Conservation (phyloP, 1,284 basidiomycete species). For the Sanguinoderma infundibulare region DNA sequence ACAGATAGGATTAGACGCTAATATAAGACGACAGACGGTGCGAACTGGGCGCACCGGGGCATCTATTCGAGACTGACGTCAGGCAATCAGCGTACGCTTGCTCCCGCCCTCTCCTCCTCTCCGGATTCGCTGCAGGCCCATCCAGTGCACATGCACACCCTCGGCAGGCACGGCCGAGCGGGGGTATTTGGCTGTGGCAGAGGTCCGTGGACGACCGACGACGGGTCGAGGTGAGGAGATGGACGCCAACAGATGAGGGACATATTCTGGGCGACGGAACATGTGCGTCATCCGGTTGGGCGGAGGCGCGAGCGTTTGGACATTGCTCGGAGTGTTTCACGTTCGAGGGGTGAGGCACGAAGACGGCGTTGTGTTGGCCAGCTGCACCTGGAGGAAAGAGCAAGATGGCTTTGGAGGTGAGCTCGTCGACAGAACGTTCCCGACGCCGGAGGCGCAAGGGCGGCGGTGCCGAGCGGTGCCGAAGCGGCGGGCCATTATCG, state of each 20-base stretch:
- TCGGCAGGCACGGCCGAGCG: too few species aligned
- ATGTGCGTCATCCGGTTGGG: not conserved
- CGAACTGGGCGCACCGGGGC: slow-evolving; percentile 12
- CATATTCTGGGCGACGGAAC: not conserved
- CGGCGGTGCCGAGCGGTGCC: too few species aligned
- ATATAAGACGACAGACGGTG: not conserved
- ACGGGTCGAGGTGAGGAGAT: not conserved
- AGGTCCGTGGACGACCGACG: not conserved
- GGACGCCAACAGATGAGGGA: not conserved
- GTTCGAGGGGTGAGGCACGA: not conserved
- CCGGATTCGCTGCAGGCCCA: not conserved
- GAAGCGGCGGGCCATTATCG: too few species aligned
- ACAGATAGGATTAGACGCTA: not conserved
- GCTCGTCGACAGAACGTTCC: too few species aligned
- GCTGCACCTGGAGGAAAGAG: too few species aligned
- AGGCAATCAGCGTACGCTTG: not conserved
- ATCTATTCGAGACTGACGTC: slow-evolving; percentile 4
- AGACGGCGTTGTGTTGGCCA: too few species aligned
- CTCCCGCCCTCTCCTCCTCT: not conserved
- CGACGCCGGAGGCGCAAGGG: too few species aligned
- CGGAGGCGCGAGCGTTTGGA: not conserved
- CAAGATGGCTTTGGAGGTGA: not conserved
- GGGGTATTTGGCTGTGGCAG: too few species aligned
- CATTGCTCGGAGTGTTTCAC: not conserved
- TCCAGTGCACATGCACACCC: not conserved